phyloP scores from a whole-genome alignment of 306 rosid species.

The Prinsepia uniflora region DNA sequence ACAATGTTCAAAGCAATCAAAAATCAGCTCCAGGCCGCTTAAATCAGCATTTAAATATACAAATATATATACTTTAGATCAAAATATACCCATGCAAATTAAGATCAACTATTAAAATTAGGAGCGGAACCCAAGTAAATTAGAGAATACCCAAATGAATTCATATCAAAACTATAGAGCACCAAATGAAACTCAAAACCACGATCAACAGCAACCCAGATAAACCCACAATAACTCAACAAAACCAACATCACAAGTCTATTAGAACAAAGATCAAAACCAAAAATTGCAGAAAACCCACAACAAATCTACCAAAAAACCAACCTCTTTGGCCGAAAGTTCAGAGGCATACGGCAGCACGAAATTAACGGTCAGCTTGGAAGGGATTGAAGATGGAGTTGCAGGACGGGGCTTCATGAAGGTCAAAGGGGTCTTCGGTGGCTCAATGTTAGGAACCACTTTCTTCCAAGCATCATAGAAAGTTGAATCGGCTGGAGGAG shows the following conservation, averaged over 20 bases:
- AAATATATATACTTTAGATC: not conserved
- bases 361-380: slow-evolving; percentile 89
- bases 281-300: not conserved
- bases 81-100: not conserved
- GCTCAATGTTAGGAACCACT: slow-evolving; percentile 54
- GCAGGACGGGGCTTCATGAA: slow-evolving; percentile 77
- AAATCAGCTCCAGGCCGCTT: not conserved
- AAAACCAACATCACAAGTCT: not conserved
- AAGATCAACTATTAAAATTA: not conserved
- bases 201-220: slow-evolving; percentile 1
- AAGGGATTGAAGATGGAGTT: slow-evolving; percentile 58
- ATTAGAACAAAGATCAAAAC: not conserved
- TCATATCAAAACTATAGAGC: not conserved
- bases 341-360: slow-evolving; percentile 88
- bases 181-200: not conserved
- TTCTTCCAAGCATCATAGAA: slow-evolving; percentile 77
- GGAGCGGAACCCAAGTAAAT: not conserved
- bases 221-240: not conserved
- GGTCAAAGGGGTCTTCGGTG: slow-evolving; percentile 70
- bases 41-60: not conserved
- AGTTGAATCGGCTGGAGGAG: slow-evolving; percentile 25
- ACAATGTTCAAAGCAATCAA: not conserved
- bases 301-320: slow-evolving; percentile 2
- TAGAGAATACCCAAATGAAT: not conserved
- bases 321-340: slow-evolving; percentile 78